A percentile compares a stretch with the other conserved stretches of the same genome.
phyloP scores from a whole-genome alignment of 352 stramenopile genomes.

The Pythium dissimile region DNA sequence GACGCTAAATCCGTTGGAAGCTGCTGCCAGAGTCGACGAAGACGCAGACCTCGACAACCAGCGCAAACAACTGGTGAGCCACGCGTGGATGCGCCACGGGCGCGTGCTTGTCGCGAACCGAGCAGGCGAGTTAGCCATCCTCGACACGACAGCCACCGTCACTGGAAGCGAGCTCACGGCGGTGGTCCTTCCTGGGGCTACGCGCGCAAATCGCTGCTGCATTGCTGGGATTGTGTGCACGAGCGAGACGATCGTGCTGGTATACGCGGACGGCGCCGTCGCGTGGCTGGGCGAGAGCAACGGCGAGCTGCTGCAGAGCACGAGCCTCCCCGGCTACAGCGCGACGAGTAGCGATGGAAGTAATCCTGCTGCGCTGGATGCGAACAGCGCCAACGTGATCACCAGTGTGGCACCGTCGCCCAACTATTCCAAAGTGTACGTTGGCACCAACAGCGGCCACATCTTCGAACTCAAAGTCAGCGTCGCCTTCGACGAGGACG shows the following conservation, averaged over 20 bases:
- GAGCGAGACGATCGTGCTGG: slow-evolving; percentile 41
- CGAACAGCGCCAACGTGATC: slow-evolving; percentile 17
- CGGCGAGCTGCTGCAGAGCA: slow-evolving; percentile 41
- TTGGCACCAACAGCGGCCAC: slow-evolving; percentile 48
- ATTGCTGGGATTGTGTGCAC: slow-evolving; percentile 54
- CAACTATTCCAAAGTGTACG: slow-evolving; percentile 50
- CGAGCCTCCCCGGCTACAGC: slow-evolving; percentile 24
- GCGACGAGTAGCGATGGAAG: neutral
- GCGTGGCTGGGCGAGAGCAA: slow-evolving; percentile 42
- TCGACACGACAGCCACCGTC: slow-evolving; percentile 32
- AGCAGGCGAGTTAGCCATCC: slow-evolving; percentile 47
- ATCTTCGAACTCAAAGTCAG: slow-evolving; percentile 66
- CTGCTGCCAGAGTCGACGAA: no score
- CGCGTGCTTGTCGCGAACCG: slow-evolving; percentile 47
- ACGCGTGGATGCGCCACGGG: slow-evolving; percentile 53
- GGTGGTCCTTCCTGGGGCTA: slow-evolving; percentile 26
- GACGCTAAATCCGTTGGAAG: no score
- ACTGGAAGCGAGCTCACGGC: slow-evolving; percentile 26
- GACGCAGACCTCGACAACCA: slow-evolving; percentile 43
- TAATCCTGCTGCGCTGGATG: neutral
- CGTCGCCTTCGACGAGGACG: slow-evolving; percentile 50
- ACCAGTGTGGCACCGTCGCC: slow-evolving; percentile 45
- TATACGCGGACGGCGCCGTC: slow-evolving; percentile 46
- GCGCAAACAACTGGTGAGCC: slow-evolving; percentile 42
- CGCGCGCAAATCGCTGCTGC: slow-evolving; percentile 29